Evolutionary conservation across 2,329 filamentous ascomycete genomes (phyloP), one percentile per base, ranked within the genome.

Genomic region (Beauveria brongniartii): DNA sequence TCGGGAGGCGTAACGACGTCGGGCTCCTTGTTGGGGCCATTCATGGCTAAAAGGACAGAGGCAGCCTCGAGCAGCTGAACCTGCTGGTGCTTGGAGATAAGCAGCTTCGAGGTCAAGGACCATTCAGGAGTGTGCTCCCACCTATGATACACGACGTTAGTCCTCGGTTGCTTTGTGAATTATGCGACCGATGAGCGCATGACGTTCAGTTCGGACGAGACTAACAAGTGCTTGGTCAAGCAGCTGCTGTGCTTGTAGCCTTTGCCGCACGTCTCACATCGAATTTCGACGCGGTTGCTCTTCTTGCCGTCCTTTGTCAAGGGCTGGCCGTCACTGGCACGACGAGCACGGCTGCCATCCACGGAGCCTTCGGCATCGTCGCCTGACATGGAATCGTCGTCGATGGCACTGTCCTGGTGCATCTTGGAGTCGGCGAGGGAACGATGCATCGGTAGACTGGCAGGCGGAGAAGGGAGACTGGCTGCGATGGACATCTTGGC

Each of bases 241-340:
- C 94, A 99, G 82, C 94, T 97, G 86, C 92, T 96, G 84, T 99
- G 94, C 87, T 99, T 99, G 86, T 99, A 99, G 78, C 92, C 92
- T 84, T 99, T 99, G 77, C 93, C 93, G 81, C 94, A 99, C 78
- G 92, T 93, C 74, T 96, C 91, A 80, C 94, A 99, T 77, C 90
- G 91, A 73, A 99, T 85, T 75, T 97, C 93, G 71, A 87, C 86
- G 71, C 87, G 85, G 78, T 85, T 89, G 75, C 85, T 83, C 78
- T 91, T 92, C 79, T 92, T 92, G 69, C 93, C 90, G 68, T 89
- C 87, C 76, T 94, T 95, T 69, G 82, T 79, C 64, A 93, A 81
- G 68, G 89, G 86, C 67, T 93, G 90, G 64, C 92, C 92, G 73
- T 97, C 93, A 73, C 92, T 97, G 63, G 92, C 89, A 74, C 80